Conservation (phyloP, 108 stramenopile species). For the Poteriospumella lacustris region DNA sequence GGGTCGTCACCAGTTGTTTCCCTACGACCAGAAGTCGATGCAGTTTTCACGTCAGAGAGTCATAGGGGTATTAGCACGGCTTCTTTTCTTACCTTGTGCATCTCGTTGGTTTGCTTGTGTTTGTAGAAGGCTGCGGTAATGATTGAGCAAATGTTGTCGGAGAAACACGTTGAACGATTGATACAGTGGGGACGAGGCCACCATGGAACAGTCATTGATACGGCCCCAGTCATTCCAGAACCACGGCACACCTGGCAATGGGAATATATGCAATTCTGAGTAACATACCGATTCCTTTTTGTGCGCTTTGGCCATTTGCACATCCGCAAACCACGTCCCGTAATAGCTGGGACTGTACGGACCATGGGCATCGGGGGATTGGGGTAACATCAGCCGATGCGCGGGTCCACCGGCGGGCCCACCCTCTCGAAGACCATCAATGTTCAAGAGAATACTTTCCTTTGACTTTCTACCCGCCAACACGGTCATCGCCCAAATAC, state of each 20-base stretch:
- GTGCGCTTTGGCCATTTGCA: background rate
- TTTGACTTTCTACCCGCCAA: background rate
- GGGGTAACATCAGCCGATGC: constrained; percentile 8
- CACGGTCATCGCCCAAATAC: background rate
- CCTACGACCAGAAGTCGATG: too few relatives aligned
- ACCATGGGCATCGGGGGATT: constrained; percentile 6
- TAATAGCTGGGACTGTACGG: constrained; percentile 15
- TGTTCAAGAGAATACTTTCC: background rate
- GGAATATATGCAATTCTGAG: background rate
- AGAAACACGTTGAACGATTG: constrained; percentile 19
- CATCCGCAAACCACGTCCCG: constrained; percentile 12
- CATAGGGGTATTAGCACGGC: too few relatives aligned
- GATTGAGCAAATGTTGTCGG: background rate
- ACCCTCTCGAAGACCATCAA: constrained; percentile 14
- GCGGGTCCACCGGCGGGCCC: constrained; percentile 19
- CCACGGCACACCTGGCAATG: constrained; percentile 17
- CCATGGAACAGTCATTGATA: constrained; percentile 9
- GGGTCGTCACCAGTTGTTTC: too few relatives aligned
- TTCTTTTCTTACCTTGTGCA: background rate
- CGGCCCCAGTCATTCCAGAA: constrained; percentile 23
- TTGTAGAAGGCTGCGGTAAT: background rate
- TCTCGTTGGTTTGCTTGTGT: background rate
- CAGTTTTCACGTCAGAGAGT: too few relatives aligned
- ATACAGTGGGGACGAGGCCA: constrained; percentile 21
- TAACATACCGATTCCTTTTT: background rate